Evolutionary conservation across 306 rosid species (phyloP).

Genomic region (Fagus sylvatica): DNA sequence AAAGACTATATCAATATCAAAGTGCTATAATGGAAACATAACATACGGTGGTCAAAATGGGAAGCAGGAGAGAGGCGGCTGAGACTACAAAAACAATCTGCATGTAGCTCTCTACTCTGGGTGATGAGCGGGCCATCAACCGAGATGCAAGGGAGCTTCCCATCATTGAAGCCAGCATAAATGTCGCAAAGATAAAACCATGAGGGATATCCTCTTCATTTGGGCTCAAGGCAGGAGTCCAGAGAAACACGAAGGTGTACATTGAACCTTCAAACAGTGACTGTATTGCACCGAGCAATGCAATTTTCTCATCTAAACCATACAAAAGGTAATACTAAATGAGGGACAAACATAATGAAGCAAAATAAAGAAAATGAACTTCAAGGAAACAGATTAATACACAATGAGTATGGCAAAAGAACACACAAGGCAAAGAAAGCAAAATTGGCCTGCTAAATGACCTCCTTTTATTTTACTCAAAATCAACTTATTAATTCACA

Average conservation of each 20-base stretch:
- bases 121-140: conserved; percentile 64
- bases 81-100: conserved; percentile 74
- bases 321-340: conserved; percentile 18
- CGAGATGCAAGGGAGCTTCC: conserved; percentile 94
- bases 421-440: conserved; percentile 11
- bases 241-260: conserved; percentile 89
- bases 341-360: conserved; percentile 8
- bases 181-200: conserved; percentile 89
- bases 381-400: conserved; percentile 15
- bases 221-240: conserved; percentile 98
- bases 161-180: conserved; percentile 94
- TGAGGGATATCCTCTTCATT: conserved; percentile 91
- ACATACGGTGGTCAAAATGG: conserved; percentile 75
- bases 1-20: background rate
- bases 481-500: background rate
- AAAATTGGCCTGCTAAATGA: conserved; percentile 4
- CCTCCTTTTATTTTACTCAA: background rate
- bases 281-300: conserved; percentile 86
- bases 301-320: conserved; percentile 79
- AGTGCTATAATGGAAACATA: background rate
- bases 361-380: background rate
- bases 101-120: conserved; percentile 87
- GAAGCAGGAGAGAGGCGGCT: conserved; percentile 67
- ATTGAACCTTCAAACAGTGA: conserved; percentile 95
- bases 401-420: background rate